phyloP scores from a whole-genome alignment of 345 rosid species.

The Isatis tinctoria region DNA sequence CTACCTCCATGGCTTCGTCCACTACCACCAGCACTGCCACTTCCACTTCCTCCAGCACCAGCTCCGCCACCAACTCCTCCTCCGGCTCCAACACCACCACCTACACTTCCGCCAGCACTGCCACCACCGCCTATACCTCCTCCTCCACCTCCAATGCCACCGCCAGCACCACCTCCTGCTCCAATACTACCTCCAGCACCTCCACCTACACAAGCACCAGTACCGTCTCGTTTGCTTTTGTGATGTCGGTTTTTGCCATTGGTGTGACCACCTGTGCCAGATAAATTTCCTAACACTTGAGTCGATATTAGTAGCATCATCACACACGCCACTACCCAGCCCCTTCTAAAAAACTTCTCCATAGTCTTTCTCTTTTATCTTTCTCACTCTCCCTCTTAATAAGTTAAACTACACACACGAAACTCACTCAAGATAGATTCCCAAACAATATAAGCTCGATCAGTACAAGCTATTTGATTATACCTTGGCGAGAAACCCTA shows the following conservation, averaged over 20 bases:
- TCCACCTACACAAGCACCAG: not conserved
- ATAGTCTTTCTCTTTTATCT: not conserved
- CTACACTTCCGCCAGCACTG: not conserved
- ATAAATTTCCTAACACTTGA: conserved; percentile 17
- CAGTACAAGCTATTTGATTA: conserved; percentile 9
- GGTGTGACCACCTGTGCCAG: not conserved
- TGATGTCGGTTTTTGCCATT: not conserved
- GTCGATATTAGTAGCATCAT: not conserved
- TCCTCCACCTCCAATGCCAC: not conserved
- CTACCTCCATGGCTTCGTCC: too few relatives aligned
- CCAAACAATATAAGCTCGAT: conserved; percentile 6
- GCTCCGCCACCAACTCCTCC: not conserved
- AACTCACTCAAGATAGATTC: conserved; percentile 6
- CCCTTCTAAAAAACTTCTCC: conserved; percentile 24
- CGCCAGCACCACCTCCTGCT: conserved; percentile 4
- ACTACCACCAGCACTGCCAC: not conserved
- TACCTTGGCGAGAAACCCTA: not conserved
- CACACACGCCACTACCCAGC: conserved; percentile 18
- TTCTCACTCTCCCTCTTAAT: not conserved
- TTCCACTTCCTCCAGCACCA: not conserved
- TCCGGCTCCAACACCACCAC: not conserved
- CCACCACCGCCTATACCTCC: conserved; percentile 8
- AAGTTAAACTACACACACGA: not conserved
- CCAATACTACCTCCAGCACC: not conserved
- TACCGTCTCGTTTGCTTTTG: not conserved